Percentiles rank a stretch among this genome's conserved stretches.
phyloP scores from a whole-genome alignment of 1,284 basidiomycete genomes.

The Cutaneotrichosporon cutaneum region DNA sequence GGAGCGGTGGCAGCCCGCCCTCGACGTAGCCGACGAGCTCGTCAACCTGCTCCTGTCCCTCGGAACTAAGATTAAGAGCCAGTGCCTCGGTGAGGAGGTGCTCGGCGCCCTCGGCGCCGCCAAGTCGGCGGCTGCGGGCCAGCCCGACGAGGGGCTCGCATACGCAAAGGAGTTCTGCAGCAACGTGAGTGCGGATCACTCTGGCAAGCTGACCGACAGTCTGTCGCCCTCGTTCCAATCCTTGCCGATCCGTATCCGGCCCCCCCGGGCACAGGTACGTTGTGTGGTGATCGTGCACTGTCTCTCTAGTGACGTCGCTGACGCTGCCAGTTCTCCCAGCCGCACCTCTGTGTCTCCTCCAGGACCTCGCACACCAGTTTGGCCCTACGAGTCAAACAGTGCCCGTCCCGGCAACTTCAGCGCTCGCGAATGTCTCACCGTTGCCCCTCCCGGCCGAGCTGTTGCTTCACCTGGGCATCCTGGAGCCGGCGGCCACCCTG shows the following conservation, averaged over 20 bases:
- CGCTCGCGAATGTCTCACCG: constrained; percentile 30
- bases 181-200: constrained; percentile 21
- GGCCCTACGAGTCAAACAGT: constrained; percentile 12
- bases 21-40: constrained; percentile 24
- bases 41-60: constrained; percentile 24
- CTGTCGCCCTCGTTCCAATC: constrained; percentile 16
- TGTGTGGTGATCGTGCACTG: not conserved
- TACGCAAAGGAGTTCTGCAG: constrained; percentile 29
- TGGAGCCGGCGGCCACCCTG: constrained; percentile 11
- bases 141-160: constrained; percentile 12
- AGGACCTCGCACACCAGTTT: constrained; percentile 33
- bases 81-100: constrained; percentile 36
- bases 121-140: constrained; percentile 8
- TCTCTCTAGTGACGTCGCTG: not conserved
- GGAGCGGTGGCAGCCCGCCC: constrained; percentile 30
- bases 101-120: constrained; percentile 13
- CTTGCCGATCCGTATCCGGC: constrained; percentile 19
- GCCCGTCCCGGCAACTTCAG: constrained; percentile 20
- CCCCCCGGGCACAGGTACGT: constrained; percentile 19
- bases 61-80: constrained; percentile 19
- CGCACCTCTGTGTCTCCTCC: constrained; percentile 31
- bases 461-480: constrained; percentile 29
- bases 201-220: constrained; percentile 16
- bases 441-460: constrained; percentile 31
- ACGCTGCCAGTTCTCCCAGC: constrained; percentile 30